Percentiles rank a stretch among this genome's conserved stretches.
phyloP scores from a whole-genome alignment of 345 rosid genomes.

The Rhodamnia rubescens region DNA sequence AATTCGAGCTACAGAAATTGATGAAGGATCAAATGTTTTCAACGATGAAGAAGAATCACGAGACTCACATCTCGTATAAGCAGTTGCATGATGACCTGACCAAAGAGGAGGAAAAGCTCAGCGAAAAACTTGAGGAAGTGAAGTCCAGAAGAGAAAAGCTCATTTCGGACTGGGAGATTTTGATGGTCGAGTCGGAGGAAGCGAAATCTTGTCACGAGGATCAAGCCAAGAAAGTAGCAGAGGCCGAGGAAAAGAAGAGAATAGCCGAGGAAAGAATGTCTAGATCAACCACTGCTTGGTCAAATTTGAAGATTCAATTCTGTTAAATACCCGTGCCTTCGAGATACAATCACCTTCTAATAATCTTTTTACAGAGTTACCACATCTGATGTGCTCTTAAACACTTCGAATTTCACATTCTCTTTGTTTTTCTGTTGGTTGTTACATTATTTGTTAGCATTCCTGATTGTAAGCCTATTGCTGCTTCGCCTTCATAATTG shows the following conservation, averaged over 20 bases:
- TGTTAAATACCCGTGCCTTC: not conserved
- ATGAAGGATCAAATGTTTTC: not conserved
- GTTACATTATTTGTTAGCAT: no score
- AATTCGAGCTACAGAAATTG: not conserved
- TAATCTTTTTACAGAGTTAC: not conserved
- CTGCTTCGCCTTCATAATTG: not conserved
- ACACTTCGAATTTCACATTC: not conserved
- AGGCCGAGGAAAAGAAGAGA: conserved; percentile 5
- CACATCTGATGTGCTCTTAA: not conserved
- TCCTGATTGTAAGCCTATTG: no score
- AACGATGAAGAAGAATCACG: not conserved
- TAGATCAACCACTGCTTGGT: conserved; percentile 3
- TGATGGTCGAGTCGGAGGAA: not conserved
- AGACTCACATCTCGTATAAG: not conserved
- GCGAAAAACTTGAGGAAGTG: not conserved
- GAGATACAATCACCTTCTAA: not conserved
- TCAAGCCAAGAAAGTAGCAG: not conserved
- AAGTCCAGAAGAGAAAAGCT: not conserved
- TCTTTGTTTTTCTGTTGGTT: no score
- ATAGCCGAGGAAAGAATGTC: conserved; percentile 5
- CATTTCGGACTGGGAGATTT: not conserved
- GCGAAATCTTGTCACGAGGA: not conserved
- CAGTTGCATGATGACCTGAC: not conserved
- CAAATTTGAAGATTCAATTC: conserved; percentile 1
- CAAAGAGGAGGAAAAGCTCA: not conserved